Percentiles rank a stretch among this genome's conserved stretches.
phyloP scores from a whole-genome alignment of 1,139 yeast genomes.

The Suhomyces wounanorum region DNA sequence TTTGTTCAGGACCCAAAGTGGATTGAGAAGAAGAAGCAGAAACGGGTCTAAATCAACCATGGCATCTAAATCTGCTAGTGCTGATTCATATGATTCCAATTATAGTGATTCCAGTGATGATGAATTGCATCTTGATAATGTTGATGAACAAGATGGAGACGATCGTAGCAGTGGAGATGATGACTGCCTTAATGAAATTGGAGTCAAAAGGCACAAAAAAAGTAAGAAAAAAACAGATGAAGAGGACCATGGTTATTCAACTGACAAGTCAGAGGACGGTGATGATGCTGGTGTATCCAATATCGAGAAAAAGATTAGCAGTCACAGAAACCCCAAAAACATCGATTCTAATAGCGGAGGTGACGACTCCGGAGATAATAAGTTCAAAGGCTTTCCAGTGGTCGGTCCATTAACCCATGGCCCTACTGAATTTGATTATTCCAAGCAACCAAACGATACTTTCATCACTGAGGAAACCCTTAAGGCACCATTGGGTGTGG shows the following conservation, averaged over 20 bases:
- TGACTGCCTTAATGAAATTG: constrained; percentile 9
- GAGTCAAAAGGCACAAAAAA: constrained; percentile 9
- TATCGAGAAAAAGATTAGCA: constrained; percentile 10
- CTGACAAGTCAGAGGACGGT: constrained; percentile 6
- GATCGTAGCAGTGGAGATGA: constrained; percentile 4
- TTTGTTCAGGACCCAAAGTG: constrained; percentile 5
- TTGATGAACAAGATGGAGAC: constrained; percentile 12
- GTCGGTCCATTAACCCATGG: constrained; percentile 43
- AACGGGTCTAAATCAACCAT: constrained; percentile 16
- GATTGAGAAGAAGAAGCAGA: constrained; percentile 10
- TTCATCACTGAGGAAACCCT: constrained; percentile 62
- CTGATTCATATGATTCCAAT: constrained; percentile 10
- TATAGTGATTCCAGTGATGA: constrained; percentile 7
- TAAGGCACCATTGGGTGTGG: constrained; percentile 80
- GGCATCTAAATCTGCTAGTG: constrained; percentile 14
- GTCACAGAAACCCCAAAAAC: constrained; percentile 5
- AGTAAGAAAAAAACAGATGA: constrained; percentile 7
- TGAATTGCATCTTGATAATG: constrained; percentile 9
- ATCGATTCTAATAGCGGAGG: constrained; percentile 2
- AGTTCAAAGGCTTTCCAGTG: constrained; percentile 39
- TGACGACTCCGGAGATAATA: constrained; percentile 11
- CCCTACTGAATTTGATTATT: constrained; percentile 44
- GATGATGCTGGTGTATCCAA: constrained; percentile 12
- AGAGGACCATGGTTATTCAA: constrained; percentile 7
- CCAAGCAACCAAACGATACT: constrained; percentile 59